Evolutionary conservation across 1,284 basidiomycete species (phyloP), one percentile per base, ranked within the genome.

Genomic region (Cryptococcus sp.): DNA sequence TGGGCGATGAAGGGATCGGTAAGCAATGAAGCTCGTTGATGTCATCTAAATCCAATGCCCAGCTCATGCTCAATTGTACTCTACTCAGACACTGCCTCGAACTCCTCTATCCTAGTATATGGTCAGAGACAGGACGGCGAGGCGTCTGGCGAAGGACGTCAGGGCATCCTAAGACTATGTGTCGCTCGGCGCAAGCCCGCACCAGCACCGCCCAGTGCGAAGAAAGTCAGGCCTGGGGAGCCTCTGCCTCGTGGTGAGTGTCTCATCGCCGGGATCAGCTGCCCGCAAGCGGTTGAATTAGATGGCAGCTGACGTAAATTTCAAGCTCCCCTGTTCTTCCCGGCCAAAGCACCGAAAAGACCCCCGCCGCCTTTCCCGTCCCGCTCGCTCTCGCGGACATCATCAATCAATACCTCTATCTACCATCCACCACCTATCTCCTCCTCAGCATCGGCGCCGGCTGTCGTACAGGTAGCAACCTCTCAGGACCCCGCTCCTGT

Each of bases 391-490:
- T 67, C 68, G 11, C 57, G 69, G 11, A 62, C 70, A 0, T 50
- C 65, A 1, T 72, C 69, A 20, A 27, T 62, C 35, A 62, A 67
- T 17, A 64, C 68, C 2, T 73, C 71, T 11, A 73, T 78, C 17
- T 77, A 78, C 56, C 68, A 65, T 27, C 77, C 16, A 80, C 81
- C 52, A 78, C 72, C n/a, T 76, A 72, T 22, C 49, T 57, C 63
- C n/a, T 66, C 5, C 81, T 45, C 51, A 22, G 23, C 16, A 27
- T 22, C 22, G 17, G 19, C 19, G 7, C 25, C 49, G 25, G n/a
- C 10, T 40, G 30, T 35, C 23, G n/a, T 25, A 42, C 43, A 30
- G 17, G 22, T 22, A 45, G 42, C 42, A n/a, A 45, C 42, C 16
- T 7, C 42, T 16, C 55, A 17, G 35, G 46, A 49, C 0, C 23